Evolutionary conservation across 129 eudicot genomes (phyloP).

Genomic region (Tagetes patula): DNA sequence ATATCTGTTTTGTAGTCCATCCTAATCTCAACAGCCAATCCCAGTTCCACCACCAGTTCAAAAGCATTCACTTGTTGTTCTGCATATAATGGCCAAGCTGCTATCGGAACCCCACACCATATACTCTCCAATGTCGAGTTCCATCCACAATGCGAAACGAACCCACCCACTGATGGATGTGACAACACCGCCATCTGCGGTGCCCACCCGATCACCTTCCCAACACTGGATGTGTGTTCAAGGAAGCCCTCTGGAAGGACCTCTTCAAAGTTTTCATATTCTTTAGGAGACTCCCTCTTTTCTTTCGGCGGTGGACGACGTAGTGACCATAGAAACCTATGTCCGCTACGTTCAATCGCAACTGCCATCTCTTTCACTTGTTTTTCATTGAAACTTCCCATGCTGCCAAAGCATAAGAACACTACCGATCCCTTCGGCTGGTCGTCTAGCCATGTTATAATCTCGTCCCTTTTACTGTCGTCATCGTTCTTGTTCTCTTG

Average conservation of each 20-base stretch:
- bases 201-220: slow-evolving; percentile 16
- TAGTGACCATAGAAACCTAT: slow-evolving; percentile 8
- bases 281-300: neutral
- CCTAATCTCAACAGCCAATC: slow-evolving; percentile 34
- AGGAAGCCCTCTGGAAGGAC: slow-evolving; percentile 4
- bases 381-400: slow-evolving; percentile 16
- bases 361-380: slow-evolving; percentile 11
- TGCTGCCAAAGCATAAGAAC: slow-evolving; percentile 14
- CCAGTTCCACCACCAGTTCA: slow-evolving; percentile 33
- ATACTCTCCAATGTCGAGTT: slow-evolving; percentile 10
- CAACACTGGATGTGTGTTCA: neutral
- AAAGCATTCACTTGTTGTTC: slow-evolving; percentile 38
- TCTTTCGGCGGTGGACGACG: neutral
- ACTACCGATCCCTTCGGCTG: slow-evolving; percentile 10
- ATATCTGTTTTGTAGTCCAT: slow-evolving; percentile 1
- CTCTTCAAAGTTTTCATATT: neutral
- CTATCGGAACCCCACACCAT: slow-evolving; percentile 11
- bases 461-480: neutral
- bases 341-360: slow-evolving; percentile 1
- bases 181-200: slow-evolving; percentile 7
- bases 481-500: neutral
- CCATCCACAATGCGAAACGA: slow-evolving; percentile 12
- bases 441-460: slow-evolving; percentile 4
- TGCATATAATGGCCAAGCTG: neutral
- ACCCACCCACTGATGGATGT: slow-evolving; percentile 2